These are phyloP conservation scores for Pilobolus umbonatus DNA, from an alignment of 192 early-diverging fungal genomes.

Conservation along the genomic window DNA sequence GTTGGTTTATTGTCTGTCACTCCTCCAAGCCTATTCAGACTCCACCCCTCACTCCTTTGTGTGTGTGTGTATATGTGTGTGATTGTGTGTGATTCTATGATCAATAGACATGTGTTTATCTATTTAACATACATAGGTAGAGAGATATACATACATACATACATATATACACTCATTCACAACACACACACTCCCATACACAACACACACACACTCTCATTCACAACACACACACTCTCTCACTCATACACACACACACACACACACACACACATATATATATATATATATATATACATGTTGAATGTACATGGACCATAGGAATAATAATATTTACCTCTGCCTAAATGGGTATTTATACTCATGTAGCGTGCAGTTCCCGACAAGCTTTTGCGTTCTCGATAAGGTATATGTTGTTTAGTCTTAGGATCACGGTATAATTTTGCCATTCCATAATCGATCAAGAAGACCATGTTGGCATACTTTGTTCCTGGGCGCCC, in stretches of 20 bases:
- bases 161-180: too few species aligned
- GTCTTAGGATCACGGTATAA: slow-evolving; percentile 96
- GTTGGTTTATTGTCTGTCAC: too few species aligned
- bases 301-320: not conserved
- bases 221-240: not conserved
- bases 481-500: slow-evolving; percentile 68
- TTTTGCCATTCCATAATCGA: slow-evolving; percentile 99
- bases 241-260: not conserved
- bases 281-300: not conserved
- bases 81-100: too few species aligned
- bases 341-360: slow-evolving; percentile 95
- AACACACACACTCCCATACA: too few species aligned
- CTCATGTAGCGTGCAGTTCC: slow-evolving; percentile 98
- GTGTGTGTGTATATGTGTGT: not conserved
- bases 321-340: slow-evolving; percentile 48
- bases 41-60: too few species aligned
- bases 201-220: too few species aligned
- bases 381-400: slow-evolving; percentile 90
- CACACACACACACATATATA: not conserved
- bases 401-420: slow-evolving; percentile 95
- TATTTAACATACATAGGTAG: too few species aligned
- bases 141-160: too few species aligned
- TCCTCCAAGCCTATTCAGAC: too few species aligned
- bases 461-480: slow-evolving; percentile 74
- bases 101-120: too few species aligned